Evolutionary conservation across 2,329 filamentous ascomycete species (phyloP), one percentile per base, ranked within the genome.

Genomic region (Colletotrichum sp.): DNA sequence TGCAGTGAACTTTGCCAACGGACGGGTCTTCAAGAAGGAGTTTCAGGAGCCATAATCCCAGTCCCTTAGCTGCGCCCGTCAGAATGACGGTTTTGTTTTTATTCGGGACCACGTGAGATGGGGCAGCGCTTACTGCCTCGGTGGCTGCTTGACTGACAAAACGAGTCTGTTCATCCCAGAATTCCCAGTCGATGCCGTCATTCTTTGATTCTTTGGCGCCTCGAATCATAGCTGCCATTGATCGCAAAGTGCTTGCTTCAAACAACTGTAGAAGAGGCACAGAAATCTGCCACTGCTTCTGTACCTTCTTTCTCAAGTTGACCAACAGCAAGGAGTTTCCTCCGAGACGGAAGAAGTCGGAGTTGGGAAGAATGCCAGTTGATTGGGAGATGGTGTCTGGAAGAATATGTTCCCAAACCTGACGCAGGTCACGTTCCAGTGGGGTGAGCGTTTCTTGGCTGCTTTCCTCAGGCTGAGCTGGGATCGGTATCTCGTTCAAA

Each of bases 301-400:
- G 77, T 34, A 90, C 84, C 1, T 71, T 70, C 0, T 77, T 68
- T 68, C 86, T 84, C 0, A 91, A 83, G 5, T 81, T 76, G 13
- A 88, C 79, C 1, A 88, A 76, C 1, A 86, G 79, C 5, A 88
- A 70, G 0, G 87, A 89, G 71, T 82, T 87, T 7, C 87, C 87
- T 4, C 87, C 87, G 3, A 84, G 76, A 0, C 75, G 72, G 79
- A 88, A 88, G 79, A 89, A 88, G 78, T 86, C 83, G 6, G 85
- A 80, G 5, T 77, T 44, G 0, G 71, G 16, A 0, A 73, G 52
- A 9, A 81, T 78, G 3, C 71, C 75, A 34, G 72, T 36, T n/a
- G 77, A 57, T 1, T 80, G 74, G 8, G 79, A 60, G 3, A 79
- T 68, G 1, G 75, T 78, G 8, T 77, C 69, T 65, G 81, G 80